These are phyloP conservation scores for Peniophora sp. DNA, from an alignment of 1,284 basidiomycete species.

Conservation along the genomic window DNA sequence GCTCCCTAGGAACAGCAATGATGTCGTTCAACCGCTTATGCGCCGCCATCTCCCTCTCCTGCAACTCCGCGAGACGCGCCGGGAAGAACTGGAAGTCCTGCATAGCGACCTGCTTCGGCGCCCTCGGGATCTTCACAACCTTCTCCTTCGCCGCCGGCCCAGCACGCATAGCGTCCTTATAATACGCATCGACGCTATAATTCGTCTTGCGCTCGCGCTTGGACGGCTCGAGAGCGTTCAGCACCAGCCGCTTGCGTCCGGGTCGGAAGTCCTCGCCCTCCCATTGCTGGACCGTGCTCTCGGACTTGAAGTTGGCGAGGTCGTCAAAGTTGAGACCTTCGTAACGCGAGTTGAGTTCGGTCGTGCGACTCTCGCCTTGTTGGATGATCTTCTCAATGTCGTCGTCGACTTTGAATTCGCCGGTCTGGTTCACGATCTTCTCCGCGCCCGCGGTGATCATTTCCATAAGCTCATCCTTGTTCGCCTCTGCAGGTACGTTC, in stretches of 20 bases:
- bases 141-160: constrained; percentile 78
- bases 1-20: constrained; percentile 63
- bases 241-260: constrained; percentile 67
- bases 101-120: constrained; percentile 86
- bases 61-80: constrained; percentile 71
- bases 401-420: constrained; percentile 76
- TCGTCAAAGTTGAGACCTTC: constrained; percentile 92
- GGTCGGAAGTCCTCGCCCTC: constrained; percentile 92
- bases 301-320: constrained; percentile 94
- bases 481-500: constrained; percentile 51
- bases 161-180: constrained; percentile 86
- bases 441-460: constrained; percentile 99
- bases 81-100: constrained; percentile 99
- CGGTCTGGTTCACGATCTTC: constrained; percentile 82
- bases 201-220: constrained; percentile 96
- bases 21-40: constrained; percentile 77
- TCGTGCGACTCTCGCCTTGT: constrained; percentile 87
- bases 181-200: constrained; percentile 92
- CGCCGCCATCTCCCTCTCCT: constrained; percentile 83
- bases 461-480: constrained; percentile 94
- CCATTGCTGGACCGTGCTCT: constrained; percentile 87
- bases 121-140: constrained; percentile 75
- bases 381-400: constrained; percentile 95
- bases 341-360: constrained; percentile 88
- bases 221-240: constrained; percentile 85